Evolutionary conservation across 2,329 filamentous ascomycete genomes (phyloP).

Genomic region (Endoconidiophora polonica): DNA sequence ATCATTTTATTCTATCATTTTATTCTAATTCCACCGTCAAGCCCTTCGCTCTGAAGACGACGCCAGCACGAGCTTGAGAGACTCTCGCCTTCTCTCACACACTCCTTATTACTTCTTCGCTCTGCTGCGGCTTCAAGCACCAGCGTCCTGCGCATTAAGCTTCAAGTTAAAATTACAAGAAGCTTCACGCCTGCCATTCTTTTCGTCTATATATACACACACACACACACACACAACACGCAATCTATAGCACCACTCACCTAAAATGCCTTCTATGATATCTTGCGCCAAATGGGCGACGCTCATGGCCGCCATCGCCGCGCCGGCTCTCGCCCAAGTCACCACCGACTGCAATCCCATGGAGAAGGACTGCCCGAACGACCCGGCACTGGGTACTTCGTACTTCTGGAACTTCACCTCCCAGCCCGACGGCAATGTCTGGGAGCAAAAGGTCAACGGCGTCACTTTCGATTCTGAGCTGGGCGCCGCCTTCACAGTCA

Average conservation of each 20-base stretch:
- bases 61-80: not conserved
- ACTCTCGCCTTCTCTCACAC: slow-evolving; percentile 2
- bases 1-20: not conserved
- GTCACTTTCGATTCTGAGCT: slow-evolving; percentile 42
- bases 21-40: not conserved
- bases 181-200: not conserved
- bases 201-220: not conserved
- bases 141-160: not conserved
- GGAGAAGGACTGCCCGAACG: slow-evolving; percentile 49
- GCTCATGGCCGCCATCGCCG: slow-evolving; percentile 21
- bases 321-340: slow-evolving; percentile 51
- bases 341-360: slow-evolving; percentile 63
- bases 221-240: not conserved
- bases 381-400: slow-evolving; percentile 52
- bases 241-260: too few relatives aligned
- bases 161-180: not conserved
- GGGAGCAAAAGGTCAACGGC: slow-evolving; percentile 50
- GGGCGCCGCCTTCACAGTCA: slow-evolving; percentile 60
- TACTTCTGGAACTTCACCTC: slow-evolving; percentile 48
- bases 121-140: too few relatives aligned
- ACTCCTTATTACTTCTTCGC: not conserved
- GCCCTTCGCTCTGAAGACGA: not conserved
- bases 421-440: slow-evolving; percentile 41
- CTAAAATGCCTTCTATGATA: too few relatives aligned
- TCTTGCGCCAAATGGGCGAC: not conserved